Percentiles rank a stretch among this genome's conserved stretches.
phyloP scores from a whole-genome alignment of 2,329 filamentous ascomycete genomes.

The Colletotrichum liriopes region DNA sequence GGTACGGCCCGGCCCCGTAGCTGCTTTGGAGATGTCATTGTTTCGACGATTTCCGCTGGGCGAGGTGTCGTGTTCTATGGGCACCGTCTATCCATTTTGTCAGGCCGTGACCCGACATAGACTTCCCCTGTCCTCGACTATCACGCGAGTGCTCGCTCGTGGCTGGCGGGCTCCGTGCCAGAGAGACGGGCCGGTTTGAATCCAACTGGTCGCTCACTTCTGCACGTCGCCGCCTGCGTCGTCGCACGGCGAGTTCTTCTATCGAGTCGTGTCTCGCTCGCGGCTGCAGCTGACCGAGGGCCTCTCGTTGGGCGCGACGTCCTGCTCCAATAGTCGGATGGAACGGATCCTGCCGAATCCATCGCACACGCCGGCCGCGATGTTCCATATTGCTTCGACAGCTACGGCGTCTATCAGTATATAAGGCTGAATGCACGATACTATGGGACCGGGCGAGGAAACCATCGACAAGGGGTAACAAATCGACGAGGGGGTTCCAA shows the following conservation, averaged over 20 bases:
- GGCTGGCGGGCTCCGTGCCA: constrained; percentile 28
- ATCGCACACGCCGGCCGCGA: constrained; percentile 13
- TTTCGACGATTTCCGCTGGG: background rate
- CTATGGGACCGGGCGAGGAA: constrained; percentile 5
- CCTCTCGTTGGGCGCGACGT: constrained; percentile 13
- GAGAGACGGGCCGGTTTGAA: constrained; percentile 30
- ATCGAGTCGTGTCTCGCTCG: constrained; percentile 35
- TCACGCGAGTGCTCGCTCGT: constrained; percentile 7
- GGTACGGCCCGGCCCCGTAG: constrained; percentile 4
- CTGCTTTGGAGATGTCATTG: constrained; percentile 13
- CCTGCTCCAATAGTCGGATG: constrained; percentile 22
- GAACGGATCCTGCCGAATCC: constrained; percentile 15
- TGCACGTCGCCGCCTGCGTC: constrained; percentile 39
- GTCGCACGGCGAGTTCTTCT: constrained; percentile 35
- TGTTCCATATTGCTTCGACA: constrained; percentile 26
- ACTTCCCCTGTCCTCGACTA: background rate
- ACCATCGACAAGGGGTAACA: background rate
- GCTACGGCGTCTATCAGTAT: constrained; percentile 15
- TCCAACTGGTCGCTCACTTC: constrained; percentile 26
- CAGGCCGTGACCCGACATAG: background rate
- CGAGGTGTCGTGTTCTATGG: constrained; percentile 4
- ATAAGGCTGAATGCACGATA: constrained; percentile 40
- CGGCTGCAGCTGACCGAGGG: constrained; percentile 31
- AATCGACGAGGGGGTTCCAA: constrained; percentile 22
- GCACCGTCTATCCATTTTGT: constrained; percentile 8